These are phyloP conservation scores for Mangifera indica DNA, from an alignment of 345 rosid genomes.

Conservation along the genomic window DNA sequence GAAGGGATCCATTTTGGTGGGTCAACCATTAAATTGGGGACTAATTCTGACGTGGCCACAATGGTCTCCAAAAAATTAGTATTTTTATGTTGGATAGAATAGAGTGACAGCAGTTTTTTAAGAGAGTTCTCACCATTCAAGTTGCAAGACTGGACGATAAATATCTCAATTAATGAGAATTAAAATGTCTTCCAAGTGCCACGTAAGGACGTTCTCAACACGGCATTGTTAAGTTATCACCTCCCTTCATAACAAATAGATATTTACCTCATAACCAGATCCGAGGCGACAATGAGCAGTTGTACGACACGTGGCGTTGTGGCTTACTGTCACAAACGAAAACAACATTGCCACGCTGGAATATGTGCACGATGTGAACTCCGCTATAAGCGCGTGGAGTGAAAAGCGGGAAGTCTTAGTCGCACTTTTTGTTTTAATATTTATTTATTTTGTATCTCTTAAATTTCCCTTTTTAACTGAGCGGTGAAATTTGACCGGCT, in stretches of 20 bases:
- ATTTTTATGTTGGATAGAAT: conserved; percentile 6
- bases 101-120: conserved; percentile 14
- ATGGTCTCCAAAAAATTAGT: conserved; percentile 19
- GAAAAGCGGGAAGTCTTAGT: conserved; percentile 3
- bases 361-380: not conserved
- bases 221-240: conserved; percentile 20
- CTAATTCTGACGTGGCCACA: conserved; percentile 51
- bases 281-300: conserved; percentile 36
- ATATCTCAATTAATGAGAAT: conserved; percentile 10
- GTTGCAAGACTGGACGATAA: conserved; percentile 16
- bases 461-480: conserved; percentile 20
- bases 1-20: conserved; percentile 38
- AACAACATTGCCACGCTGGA: conserved; percentile 37
- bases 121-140: conserved; percentile 17
- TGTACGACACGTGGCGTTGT: conserved; percentile 20
- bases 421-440: not conserved
- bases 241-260: conserved; percentile 1
- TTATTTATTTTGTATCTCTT: not conserved
- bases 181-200: not conserved
- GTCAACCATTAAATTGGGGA: conserved; percentile 43
- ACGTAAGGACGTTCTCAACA: conserved; percentile 17
- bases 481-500: conserved; percentile 43
- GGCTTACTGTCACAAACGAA: conserved; percentile 10
- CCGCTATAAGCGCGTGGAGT: conserved; percentile 29
- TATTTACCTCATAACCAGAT: conserved; percentile 40